Evolutionary conservation across 176 grass and related monocot species (phyloP), one percentile per base, ranked within the genome.

Genomic region (Paspalum notatum): DNA sequence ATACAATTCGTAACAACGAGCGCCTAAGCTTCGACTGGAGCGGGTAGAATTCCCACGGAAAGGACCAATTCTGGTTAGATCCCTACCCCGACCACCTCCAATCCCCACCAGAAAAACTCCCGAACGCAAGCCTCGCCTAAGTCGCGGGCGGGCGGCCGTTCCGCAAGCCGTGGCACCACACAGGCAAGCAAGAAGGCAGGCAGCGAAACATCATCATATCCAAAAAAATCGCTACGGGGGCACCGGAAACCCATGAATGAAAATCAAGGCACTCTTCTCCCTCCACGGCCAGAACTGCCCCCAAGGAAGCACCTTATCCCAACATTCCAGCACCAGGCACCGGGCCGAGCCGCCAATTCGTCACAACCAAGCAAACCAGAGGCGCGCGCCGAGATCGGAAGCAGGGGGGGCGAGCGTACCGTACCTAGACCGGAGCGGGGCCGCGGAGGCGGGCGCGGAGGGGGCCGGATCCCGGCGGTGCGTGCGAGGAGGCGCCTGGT

Each of bases 351-450:
- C 12, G 9, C n/a, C 12, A 47, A 75, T 76, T 15, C 68, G 56
- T 5, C 49, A 44, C n/a, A 27, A 12, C 3, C 8, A 38, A 63
- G 27, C 15, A 38, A 75, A 84, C 18, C 69, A 46, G 69, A 74
- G 44, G 41, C 2, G 21, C 14, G 5, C 10, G 21, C n/a, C n/a
- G n/a, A n/a, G 51, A 74, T 80, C 81, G 5, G 43, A 27, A 13
- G 69, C 9, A 2, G 71, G 58, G 24, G 32, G 32, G 32, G 40
- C 47, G 32, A 3, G 32, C 32, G 32, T 32, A 14, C 6, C 48
- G 43, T 78, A 77, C 82, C 82, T 89, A 78, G 72, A 42, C 2
- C 48, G 87, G 57, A 47, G 46, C 40, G 39, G 87, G 25, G 49
- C 32, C 26, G 26, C 49, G 27, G 78, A 85, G 74, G 80, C 20